Evolutionary conservation across 2,329 filamentous ascomycete species (phyloP), one percentile per base, ranked within the genome.

Genomic region (Knufia fluminis): DNA sequence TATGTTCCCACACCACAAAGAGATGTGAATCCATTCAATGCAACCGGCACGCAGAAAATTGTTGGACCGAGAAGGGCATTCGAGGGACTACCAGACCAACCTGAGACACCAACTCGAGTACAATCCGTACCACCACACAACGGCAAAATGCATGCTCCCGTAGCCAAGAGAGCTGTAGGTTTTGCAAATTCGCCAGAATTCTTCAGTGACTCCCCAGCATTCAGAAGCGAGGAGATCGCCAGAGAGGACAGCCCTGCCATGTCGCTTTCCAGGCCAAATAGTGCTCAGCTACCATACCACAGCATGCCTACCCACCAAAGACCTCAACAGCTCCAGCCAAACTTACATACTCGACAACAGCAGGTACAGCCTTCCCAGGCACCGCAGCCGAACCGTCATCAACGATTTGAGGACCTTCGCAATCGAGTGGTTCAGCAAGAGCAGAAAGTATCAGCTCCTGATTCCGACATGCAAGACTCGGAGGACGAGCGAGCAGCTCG

Each of bases 401-500:
- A 38, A 31, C 16, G 10, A 43, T 41, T 28, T 46, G 43, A 39
- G 41, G 33, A 17, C 36, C 53, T 32, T 31, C 51, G 22, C 6
- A 20, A 24, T 20, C 32, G 23, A 2, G 17, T 23, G 16, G 16
- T 46, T 26, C 41, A 17, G 22, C 35, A 33, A 22, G 17, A 41
- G 20, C 46, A 41, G 22, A 41, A 48, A 31, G 24, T 43, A 4
- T 48, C 39, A 17, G 39, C 46, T 16, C 44, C 44, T 10, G 44
- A 46, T 7, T 46, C 44, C 4, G 44, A 46, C 20, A 24, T 23
- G 32, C 44, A 58, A 42, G 53, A 54, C 2, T 56, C 54, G 0
- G 54, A 58, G 22, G 55, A 58, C 48, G 55, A 58, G 19, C 45
- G 49, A 36, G 35, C 36, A 36, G 35, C 36, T 4, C 17, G 28